These are phyloP conservation scores for Triangularia setosa DNA, from an alignment of 2,329 filamentous ascomycete species.

Conservation along the genomic window DNA sequence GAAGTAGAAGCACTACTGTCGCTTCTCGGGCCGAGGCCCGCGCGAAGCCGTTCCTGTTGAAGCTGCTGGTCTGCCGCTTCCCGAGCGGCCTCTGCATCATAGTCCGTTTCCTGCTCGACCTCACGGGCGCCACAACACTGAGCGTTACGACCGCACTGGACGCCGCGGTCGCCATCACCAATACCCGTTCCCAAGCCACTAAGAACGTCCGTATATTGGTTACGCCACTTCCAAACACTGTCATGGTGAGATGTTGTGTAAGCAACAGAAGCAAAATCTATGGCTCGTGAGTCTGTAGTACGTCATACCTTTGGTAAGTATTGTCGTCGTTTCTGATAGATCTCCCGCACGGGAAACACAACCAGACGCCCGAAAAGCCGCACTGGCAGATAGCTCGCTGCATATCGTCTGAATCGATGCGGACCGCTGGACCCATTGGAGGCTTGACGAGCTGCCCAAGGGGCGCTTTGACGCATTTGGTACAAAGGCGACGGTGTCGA, in stretches of 20 bases:
- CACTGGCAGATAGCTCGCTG: conserved; percentile 53
- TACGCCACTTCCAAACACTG: conserved; percentile 85
- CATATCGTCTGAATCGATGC: conserved; percentile 54
- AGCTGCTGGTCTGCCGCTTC: conserved; percentile 35
- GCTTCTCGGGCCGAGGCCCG: neutral
- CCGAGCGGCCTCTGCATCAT: conserved; percentile 70
- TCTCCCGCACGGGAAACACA: conserved; percentile 80
- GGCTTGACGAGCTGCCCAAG: conserved; percentile 52
- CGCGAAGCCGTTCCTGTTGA: neutral
- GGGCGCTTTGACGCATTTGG: conserved; percentile 68
- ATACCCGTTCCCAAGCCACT: conserved; percentile 81
- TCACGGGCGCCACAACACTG: conserved; percentile 72
- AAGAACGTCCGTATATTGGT: conserved; percentile 75
- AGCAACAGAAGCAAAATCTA: no score
- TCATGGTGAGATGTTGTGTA: neutral
- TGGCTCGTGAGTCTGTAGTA: no score
- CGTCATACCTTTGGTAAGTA: conserved; percentile 57
- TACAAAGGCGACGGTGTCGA: conserved; percentile 78
- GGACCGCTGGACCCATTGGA: conserved; percentile 39
- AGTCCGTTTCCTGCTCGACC: conserved; percentile 80
- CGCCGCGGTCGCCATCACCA: conserved; percentile 81
- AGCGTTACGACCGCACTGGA: conserved; percentile 78
- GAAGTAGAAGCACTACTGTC: conserved; percentile 14
- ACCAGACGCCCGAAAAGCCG: conserved; percentile 63
- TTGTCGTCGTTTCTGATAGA: conserved; percentile 59